A percentile compares a stretch with the other conserved stretches of the same genome.
Evolutionary conservation across 805 yeast genomes (phyloP).

Genomic region (Spathaspora arborariae): DNA sequence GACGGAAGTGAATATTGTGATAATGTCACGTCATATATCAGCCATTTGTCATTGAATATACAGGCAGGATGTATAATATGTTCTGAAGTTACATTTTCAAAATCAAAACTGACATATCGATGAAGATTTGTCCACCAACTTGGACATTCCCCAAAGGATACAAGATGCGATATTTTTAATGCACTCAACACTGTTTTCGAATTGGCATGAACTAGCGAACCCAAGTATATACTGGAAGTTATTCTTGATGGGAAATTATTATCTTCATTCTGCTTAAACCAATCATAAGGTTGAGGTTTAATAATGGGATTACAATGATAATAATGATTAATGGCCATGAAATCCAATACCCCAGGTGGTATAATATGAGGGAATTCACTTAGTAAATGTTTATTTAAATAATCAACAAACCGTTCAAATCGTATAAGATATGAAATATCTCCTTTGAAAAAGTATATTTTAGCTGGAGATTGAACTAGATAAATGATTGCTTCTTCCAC

Average conservation of each 20-base stretch:
- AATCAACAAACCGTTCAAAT: conserved; percentile 27
- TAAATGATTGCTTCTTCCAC: conserved; percentile 24
- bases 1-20: background rate
- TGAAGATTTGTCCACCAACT: conserved; percentile 22
- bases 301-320: conserved; percentile 4
- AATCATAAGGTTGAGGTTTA: conserved; percentile 18
- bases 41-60: conserved; percentile 15
- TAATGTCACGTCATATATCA: conserved; percentile 18
- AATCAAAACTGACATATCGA: conserved; percentile 12
- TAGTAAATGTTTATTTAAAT: conserved; percentile 4
- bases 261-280: conserved; percentile 29
- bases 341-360: conserved; percentile 4
- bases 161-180: conserved; percentile 20
- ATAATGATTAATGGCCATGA: conserved; percentile 2
- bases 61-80: conserved; percentile 13
- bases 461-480: conserved; percentile 13
- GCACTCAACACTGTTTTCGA: conserved; percentile 24
- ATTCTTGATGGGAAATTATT: conserved; percentile 35
- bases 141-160: conserved; percentile 37
- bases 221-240: conserved; percentile 25
- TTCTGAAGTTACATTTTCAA: conserved; percentile 7
- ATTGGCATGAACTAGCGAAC: conserved; percentile 31
- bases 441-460: conserved; percentile 26
- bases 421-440: conserved; percentile 27
- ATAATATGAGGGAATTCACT: conserved; percentile 7